Conservation (phyloP, 371 early-diverging fungal species). For the Syncephalastrum racemosum region DNA sequence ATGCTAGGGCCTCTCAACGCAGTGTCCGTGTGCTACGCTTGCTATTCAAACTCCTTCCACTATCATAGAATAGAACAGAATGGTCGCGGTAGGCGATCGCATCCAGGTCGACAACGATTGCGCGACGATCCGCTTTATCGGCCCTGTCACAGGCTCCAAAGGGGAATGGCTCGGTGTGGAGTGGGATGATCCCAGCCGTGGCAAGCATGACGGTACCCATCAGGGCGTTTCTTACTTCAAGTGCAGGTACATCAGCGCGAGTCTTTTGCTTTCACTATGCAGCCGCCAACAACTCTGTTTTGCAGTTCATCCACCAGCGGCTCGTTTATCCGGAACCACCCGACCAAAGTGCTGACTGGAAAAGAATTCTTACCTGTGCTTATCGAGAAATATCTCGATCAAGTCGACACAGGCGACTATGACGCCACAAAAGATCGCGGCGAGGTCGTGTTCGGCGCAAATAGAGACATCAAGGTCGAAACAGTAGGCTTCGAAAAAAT, state of each 20-base stretch:
- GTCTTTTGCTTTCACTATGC: background rate
- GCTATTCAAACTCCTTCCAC: too few relatives aligned
- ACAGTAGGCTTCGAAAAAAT: constrained; percentile 82
- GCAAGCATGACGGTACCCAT: constrained; percentile 81
- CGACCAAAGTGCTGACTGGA: constrained; percentile 55
- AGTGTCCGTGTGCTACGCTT: too few relatives aligned
- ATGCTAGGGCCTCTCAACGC: too few relatives aligned
- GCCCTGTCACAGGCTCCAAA: constrained; percentile 53
- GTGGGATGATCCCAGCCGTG: constrained; percentile 80
- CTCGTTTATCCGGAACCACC: constrained; percentile 71
- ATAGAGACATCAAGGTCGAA: constrained; percentile 65
- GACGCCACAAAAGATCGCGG: background rate
- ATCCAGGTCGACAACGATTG: constrained; percentile 44
- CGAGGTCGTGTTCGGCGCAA: constrained; percentile 44
- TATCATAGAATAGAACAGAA: too few relatives aligned
- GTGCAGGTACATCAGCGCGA: constrained; percentile 47
- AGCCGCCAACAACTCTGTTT: background rate
- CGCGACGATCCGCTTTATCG: constrained; percentile 71
- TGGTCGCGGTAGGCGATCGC: constrained; percentile 27
- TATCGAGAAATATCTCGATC: constrained; percentile 16
- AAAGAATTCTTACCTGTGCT: constrained; percentile 55
- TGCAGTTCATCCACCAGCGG: constrained; percentile 50
- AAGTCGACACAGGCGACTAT: constrained; percentile 1
- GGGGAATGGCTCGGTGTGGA: constrained; percentile 90
- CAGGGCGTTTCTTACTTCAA: constrained; percentile 66